Percentiles rank a stretch among this genome's conserved stretches.
phyloP scores from a whole-genome alignment of 2,329 filamentous ascomycete genomes.

The Didymella sp. region DNA sequence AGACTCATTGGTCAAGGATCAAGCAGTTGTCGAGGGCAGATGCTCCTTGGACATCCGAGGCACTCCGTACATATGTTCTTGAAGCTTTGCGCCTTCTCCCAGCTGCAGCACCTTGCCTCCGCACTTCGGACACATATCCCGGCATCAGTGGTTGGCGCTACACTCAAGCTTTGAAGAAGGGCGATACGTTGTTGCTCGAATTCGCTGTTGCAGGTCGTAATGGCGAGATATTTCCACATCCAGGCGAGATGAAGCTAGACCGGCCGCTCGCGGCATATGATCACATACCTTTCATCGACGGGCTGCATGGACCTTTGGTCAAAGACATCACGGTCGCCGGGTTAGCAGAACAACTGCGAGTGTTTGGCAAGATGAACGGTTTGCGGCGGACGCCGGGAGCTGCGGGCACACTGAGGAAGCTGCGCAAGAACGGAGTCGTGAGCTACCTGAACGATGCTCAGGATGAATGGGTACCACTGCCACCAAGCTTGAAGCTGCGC shows the following conservation, averaged over 20 bases:
- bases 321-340: constrained; percentile 14
- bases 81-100: neutral
- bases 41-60: neutral
- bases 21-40: neutral
- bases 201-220: constrained; percentile 16
- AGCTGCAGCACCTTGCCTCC: neutral
- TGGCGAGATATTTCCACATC: constrained; percentile 16
- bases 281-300: constrained; percentile 20
- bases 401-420: constrained; percentile 6
- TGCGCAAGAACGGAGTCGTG: constrained; percentile 7
- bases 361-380: constrained; percentile 9
- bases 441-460: constrained; percentile 21
- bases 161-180: neutral
- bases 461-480: constrained; percentile 19
- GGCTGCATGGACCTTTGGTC: constrained; percentile 14
- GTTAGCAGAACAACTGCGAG: constrained; percentile 20
- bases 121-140: neutral
- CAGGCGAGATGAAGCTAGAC: constrained; percentile 15
- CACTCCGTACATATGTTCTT: neutral
- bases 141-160: neutral
- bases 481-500: constrained; percentile 1
- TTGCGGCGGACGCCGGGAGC: constrained; percentile 10
- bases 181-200: constrained; percentile 8
- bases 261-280: constrained; percentile 7
- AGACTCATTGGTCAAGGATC: neutral